These are phyloP conservation scores for Rachicladosporium sp. DNA, from an alignment of 2,329 filamentous ascomycete genomes.

Conservation along the genomic window DNA sequence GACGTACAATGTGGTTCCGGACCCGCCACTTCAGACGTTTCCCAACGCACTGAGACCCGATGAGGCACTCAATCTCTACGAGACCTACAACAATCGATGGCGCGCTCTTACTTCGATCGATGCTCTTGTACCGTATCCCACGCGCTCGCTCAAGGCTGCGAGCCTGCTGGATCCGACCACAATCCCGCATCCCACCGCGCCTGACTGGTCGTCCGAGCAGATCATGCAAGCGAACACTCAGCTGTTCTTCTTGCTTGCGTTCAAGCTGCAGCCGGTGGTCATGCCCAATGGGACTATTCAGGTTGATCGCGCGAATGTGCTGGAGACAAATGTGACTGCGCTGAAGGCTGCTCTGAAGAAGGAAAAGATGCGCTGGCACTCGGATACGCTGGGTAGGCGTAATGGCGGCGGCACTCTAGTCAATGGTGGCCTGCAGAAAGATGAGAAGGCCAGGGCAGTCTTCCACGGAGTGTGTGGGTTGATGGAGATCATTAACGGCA, in stretches of 20 bases:
- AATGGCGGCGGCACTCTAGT: conserved; percentile 7
- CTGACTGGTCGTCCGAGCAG: conserved; percentile 19
- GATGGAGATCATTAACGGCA: conserved; percentile 2
- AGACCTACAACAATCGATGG: conserved; percentile 19
- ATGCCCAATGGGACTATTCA: conserved; percentile 7
- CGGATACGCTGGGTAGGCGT: conserved; percentile 18
- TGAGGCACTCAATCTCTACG: conserved; percentile 17
- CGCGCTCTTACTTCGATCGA: conserved; percentile 12
- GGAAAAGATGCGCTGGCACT: conserved; percentile 23
- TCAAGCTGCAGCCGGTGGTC: conserved; percentile 11
- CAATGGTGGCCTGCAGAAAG: conserved; percentile 18
- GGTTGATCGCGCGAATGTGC: conserved; percentile 13
- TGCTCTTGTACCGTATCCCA: conserved; percentile 19
- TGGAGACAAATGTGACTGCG: conserved; percentile 12
- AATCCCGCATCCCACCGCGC: conserved; percentile 15
- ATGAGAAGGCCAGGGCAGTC: conserved; percentile 19
- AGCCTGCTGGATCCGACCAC: conserved; percentile 14
- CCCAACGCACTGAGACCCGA: conserved; percentile 14
- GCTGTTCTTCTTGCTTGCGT: conserved; percentile 20
- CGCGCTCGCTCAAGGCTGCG: conserved; percentile 16
- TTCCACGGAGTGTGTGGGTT: conserved; percentile 23
- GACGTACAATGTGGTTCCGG: conserved; percentile 5
- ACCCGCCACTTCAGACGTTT: conserved; percentile 9
- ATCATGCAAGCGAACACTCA: conserved; percentile 22
- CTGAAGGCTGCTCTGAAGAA: conserved; percentile 20